Conservation (phyloP, 208 protist genomes). For the Crithidia acanthocephali region DNA sequence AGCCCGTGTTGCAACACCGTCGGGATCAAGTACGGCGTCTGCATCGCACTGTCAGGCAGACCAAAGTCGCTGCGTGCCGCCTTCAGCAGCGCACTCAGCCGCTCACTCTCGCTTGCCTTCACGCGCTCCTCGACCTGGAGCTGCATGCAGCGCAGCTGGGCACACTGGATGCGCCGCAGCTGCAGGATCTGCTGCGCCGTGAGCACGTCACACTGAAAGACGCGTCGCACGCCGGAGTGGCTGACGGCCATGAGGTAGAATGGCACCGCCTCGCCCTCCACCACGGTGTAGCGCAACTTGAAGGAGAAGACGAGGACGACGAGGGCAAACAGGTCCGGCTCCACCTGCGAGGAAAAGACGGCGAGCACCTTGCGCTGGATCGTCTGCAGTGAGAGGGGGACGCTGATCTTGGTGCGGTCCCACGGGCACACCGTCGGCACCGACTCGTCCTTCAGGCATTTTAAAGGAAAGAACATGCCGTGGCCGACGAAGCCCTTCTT, state of each 20-base stretch:
- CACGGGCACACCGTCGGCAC: conserved; percentile 76
- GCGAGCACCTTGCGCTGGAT: conserved; percentile 62
- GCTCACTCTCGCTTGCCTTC: conserved; percentile 38
- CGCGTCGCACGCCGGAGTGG: conserved; percentile 51
- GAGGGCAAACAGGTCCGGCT: conserved; percentile 59
- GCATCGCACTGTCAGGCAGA: conserved; percentile 41
- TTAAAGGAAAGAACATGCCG: conserved; percentile 72
- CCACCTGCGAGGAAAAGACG: conserved; percentile 65
- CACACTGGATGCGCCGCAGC: conserved; percentile 75
- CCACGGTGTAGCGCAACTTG: conserved; percentile 40
- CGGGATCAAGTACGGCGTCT: conserved; percentile 48
- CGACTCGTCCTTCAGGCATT: conserved; percentile 55
- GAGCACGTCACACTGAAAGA: conserved; percentile 56
- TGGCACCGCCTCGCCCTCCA: conserved; percentile 20
- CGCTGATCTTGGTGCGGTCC: conserved; percentile 51
- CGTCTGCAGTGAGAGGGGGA: conserved; percentile 71
- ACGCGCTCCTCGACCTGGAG: conserved; percentile 55
- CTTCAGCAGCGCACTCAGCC: conserved; percentile 37
- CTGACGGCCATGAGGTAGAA: conserved; percentile 40
- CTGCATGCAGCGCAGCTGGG: conserved; percentile 61
- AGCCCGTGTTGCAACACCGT: conserved; percentile 57
- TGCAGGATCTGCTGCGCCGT: conserved; percentile 71
- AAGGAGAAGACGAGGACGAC: conserved; percentile 69
- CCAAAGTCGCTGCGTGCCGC: conserved; percentile 69
- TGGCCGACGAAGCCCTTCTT: conserved; percentile 57